These are phyloP conservation scores for Rhizophagus sp. DNA, from an alignment of 192 early-diverging fungal species.

Conservation along the genomic window DNA sequence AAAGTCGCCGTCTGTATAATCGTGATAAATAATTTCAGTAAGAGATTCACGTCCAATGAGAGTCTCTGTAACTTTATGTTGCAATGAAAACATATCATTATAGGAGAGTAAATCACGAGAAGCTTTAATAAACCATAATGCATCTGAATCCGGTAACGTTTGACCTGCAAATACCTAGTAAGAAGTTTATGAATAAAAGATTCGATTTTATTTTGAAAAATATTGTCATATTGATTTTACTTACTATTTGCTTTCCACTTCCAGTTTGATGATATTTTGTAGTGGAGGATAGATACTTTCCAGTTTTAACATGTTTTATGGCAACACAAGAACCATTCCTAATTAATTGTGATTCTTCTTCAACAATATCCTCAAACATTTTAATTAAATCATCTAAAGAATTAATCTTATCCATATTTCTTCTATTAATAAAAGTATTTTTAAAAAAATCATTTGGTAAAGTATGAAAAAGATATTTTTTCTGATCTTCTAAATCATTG, in stretches of 20 bases:
- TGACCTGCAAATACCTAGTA: not conserved
- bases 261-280: conserved; percentile 1
- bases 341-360: not conserved
- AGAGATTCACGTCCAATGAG: not conserved
- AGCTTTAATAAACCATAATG: not conserved
- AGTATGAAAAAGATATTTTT: not conserved
- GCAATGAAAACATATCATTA: not conserved
- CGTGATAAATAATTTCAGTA: not conserved
- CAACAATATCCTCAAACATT: not conserved
- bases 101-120: not conserved
- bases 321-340: not conserved
- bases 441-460: not conserved
- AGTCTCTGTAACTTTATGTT: not conserved
- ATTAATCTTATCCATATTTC: not conserved
- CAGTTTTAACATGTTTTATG: not conserved
- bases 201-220: too few species aligned
- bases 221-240: not conserved
- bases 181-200: too few species aligned
- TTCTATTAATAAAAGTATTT: not conserved
- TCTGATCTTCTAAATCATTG: not conserved
- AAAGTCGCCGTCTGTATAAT: not conserved
- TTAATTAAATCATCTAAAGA: not conserved
- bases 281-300: not conserved
- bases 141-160: not conserved
- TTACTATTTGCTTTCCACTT: not conserved